phyloP scores from a whole-genome alignment of 192 early-diverging fungal genomes.

The Lobosporangium transversale region DNA sequence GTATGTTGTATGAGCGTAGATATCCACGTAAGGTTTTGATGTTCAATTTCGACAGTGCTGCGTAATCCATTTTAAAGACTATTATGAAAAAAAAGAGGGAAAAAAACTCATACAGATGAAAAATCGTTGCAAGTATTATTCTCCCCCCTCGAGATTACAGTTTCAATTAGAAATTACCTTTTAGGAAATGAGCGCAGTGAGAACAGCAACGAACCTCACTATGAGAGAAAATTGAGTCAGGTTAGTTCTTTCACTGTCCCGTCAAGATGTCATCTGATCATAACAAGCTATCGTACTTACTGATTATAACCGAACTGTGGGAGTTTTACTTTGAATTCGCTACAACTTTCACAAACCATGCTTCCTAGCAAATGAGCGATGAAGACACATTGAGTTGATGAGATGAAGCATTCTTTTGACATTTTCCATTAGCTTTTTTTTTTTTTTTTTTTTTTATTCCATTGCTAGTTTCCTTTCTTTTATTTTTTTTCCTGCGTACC shows the following conservation, averaged over 20 bases:
- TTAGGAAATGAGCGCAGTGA: constrained; percentile 44
- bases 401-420: no score
- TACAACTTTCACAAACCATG: constrained; percentile 46
- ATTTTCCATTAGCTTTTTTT: no score
- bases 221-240: no score
- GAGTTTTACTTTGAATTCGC: constrained; percentile 28
- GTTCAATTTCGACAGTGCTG: constrained; percentile 38
- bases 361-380: constrained; percentile 22
- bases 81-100: not conserved
- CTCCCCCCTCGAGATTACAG: no score
- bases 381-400: no score
- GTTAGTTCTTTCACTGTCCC: no score
- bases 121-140: no score
- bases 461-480: no score
- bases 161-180: constrained; percentile 29
- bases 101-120: no score
- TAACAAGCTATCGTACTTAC: constrained; percentile 44
- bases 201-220: constrained; percentile 49
- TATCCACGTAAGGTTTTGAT: constrained; percentile 48
- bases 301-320: constrained; percentile 48
- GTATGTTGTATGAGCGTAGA: constrained; percentile 36
- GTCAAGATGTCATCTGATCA: no score
- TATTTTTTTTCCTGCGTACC: no score
- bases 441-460: no score
- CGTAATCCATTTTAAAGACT: constrained; percentile 47